phyloP scores from a whole-genome alignment of 345 rosid species.

The Cardamine occulta region DNA sequence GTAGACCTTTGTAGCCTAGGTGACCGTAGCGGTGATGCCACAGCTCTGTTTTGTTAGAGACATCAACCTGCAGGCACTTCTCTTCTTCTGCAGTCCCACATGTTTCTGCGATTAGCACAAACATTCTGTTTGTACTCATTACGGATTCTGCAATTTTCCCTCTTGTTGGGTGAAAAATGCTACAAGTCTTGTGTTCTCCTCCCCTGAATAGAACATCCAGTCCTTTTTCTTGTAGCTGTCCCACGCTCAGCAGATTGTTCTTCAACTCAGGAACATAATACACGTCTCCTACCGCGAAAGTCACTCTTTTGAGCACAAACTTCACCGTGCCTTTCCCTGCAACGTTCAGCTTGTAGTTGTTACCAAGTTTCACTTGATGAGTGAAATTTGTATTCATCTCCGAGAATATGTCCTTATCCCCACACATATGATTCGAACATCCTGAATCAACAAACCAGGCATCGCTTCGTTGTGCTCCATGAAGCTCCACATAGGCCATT shows the following conservation, averaged over 20 bases:
- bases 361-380: not conserved
- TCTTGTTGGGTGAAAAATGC: too few relatives aligned
- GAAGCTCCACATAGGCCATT: slow-evolving; percentile 8
- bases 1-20: not conserved
- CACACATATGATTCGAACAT: slow-evolving; percentile 21
- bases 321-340: not conserved
- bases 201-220: too few relatives aligned
- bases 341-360: not conserved
- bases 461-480: not conserved
- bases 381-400: not conserved
- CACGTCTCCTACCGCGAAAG: not conserved
- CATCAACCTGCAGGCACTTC: too few relatives aligned
- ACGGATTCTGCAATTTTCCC: too few relatives aligned
- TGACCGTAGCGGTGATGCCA: not conserved
- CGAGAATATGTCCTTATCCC: not conserved
- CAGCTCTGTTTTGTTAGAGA: too few relatives aligned
- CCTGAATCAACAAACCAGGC: not conserved
- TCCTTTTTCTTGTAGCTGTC: not conserved
- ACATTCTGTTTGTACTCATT: too few relatives aligned
- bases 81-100: too few relatives aligned
- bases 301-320: not conserved
- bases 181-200: too few relatives aligned
- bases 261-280: not conserved
- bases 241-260: not conserved
- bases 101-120: too few relatives aligned